Evolutionary conservation across 768 basidiomycete species (phyloP).

Genomic region (Tulasnella sp.): DNA sequence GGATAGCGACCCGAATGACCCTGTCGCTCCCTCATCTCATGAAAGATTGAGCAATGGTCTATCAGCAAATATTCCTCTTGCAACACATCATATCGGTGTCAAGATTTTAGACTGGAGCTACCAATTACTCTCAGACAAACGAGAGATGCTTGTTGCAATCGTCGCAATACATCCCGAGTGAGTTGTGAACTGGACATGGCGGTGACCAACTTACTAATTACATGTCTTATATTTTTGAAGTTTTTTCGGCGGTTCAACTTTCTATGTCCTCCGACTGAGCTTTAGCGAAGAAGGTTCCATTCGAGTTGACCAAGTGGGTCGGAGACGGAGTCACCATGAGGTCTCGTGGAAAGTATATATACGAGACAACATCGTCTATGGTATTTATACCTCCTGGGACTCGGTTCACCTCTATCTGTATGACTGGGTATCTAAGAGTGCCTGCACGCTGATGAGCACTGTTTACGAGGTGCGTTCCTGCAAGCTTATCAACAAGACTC

Average conservation of each 20-base stretch:
- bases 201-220: too few relatives aligned
- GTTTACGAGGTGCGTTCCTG: neutral
- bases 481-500: too few relatives aligned
- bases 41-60: too few relatives aligned
- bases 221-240: too few relatives aligned
- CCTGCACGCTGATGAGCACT: neutral
- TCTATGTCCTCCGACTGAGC: neutral
- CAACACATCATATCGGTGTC: neutral
- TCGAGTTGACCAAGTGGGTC: neutral
- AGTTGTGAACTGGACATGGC: neutral
- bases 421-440: neutral
- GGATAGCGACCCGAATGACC: too few relatives aligned
- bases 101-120: slow-evolving; percentile 10
- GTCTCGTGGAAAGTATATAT: slow-evolving; percentile 1
- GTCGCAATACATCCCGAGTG: neutral
- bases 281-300: neutral
- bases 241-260: too few relatives aligned
- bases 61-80: too few relatives aligned
- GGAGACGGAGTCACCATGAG: neutral
- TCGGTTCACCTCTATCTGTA: neutral
- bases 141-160: slow-evolving; percentile 9
- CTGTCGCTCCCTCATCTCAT: too few relatives aligned
- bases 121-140: slow-evolving; percentile 1
- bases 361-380: slow-evolving; percentile 2
- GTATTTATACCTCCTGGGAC: neutral